Conservation (phyloP, 768 basidiomycete species). For the Leccinellum albellum region DNA sequence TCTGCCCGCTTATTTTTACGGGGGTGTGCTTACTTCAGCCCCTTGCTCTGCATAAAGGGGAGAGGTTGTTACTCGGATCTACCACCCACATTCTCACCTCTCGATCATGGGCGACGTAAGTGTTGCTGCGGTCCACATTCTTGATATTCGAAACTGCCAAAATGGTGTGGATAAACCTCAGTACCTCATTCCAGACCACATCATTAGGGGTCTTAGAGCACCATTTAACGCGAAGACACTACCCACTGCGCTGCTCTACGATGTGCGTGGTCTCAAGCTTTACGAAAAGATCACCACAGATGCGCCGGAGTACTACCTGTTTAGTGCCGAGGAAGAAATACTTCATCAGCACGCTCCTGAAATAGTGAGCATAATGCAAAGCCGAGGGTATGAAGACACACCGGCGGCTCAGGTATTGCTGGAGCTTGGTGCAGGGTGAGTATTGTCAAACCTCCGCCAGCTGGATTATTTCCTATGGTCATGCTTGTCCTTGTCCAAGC, state of each 20-base stretch:
- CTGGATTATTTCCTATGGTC: neutral
- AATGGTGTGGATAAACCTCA: neutral
- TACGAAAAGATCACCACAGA: conserved; percentile 84
- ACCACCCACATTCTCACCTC: neutral
- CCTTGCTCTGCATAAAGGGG: conserved; percentile 3
- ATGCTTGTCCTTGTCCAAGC: neutral
- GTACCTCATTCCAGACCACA: conserved; percentile 40
- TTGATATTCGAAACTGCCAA: conserved; percentile 21
- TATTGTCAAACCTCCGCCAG: neutral
- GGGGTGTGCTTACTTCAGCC: conserved; percentile 16
- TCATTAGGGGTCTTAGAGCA: conserved; percentile 53
- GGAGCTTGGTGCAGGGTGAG: conserved; percentile 95
- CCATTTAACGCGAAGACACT: conserved; percentile 57
- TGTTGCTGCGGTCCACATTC: conserved; percentile 15
- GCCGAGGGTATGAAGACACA: conserved; percentile 17
- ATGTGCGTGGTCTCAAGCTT: conserved; percentile 77
- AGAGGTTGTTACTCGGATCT: neutral
- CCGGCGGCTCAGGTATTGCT: conserved; percentile 61
- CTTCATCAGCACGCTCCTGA: conserved; percentile 67
- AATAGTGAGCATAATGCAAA: conserved; percentile 72
- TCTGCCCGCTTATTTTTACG: neutral
- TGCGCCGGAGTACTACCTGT: conserved; percentile 85
- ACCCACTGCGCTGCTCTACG: conserved; percentile 83
- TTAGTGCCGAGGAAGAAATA: conserved; percentile 83
- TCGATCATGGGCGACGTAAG: conserved; percentile 19